A percentile compares a stretch with the other conserved stretches of the same genome.
These are phyloP conservation scores for Fusarium redolens DNA, from an alignment of 2,329 filamentous ascomycete species.

Conservation along the genomic window DNA sequence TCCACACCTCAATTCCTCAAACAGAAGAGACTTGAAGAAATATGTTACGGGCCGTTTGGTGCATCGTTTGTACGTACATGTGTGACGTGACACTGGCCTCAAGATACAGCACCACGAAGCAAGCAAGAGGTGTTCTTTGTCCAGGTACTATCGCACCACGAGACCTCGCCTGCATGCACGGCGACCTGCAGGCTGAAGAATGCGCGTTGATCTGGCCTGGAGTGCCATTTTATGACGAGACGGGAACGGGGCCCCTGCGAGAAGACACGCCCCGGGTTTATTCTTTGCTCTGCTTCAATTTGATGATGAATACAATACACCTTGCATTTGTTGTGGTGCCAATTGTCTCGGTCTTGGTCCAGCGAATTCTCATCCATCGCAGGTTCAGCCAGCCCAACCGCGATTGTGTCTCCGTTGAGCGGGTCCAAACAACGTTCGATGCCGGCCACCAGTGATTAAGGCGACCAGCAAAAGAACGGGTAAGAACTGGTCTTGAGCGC, in stretches of 20 bases:
- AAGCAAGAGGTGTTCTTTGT: constrained; percentile 24
- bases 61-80: neutral
- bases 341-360: constrained; percentile 22
- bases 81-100: neutral
- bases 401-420: constrained; percentile 19
- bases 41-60: neutral
- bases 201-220: constrained; percentile 40
- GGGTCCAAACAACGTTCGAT: constrained; percentile 16
- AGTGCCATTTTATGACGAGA: constrained; percentile 33
- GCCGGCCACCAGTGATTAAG: constrained; percentile 17
- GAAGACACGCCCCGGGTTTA: constrained; percentile 33
- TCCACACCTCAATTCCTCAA: neutral
- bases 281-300: constrained; percentile 8
- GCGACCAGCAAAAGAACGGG: constrained; percentile 14
- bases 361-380: constrained; percentile 28
- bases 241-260: constrained; percentile 34
- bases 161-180: constrained; percentile 49
- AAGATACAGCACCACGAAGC: neutral
- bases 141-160: constrained; percentile 41
- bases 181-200: constrained; percentile 45
- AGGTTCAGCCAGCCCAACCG: constrained; percentile 9
- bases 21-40: neutral
- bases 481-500: constrained; percentile 11
- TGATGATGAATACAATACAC: neutral
- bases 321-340: neutral